Percentiles rank a stretch among this genome's conserved stretches.
Conservation (phyloP, 2,329 filamentous ascomycete genomes). For the Dothistroma septosporum region DNA sequence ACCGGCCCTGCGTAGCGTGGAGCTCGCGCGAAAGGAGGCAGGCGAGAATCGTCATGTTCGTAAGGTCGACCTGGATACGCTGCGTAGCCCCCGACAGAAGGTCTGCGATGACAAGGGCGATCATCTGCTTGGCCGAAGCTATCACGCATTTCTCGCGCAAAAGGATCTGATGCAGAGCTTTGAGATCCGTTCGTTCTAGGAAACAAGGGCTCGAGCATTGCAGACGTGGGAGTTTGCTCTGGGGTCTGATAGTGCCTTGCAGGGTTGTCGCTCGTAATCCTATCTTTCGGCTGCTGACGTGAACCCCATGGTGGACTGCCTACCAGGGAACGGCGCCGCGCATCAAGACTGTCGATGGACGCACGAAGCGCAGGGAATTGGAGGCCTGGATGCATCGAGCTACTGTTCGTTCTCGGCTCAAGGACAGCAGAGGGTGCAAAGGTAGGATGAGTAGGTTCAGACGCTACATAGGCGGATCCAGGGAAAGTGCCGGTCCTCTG, state of each 20-base stretch:
- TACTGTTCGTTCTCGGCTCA: slow-evolving; percentile 11
- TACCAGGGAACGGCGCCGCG: slow-evolving; percentile 8
- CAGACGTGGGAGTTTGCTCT: slow-evolving; percentile 22
- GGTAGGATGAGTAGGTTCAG: slow-evolving; percentile 9
- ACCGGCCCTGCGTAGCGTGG: slow-evolving; percentile 10
- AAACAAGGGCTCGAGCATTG: slow-evolving; percentile 19
- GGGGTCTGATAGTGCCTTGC: slow-evolving; percentile 21
- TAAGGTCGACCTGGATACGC: slow-evolving; percentile 16
- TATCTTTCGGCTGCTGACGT: slow-evolving; percentile 10
- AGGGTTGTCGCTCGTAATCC: slow-evolving; percentile 11
- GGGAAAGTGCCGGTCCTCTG: slow-evolving; percentile 24
- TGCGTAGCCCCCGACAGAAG: slow-evolving; percentile 18
- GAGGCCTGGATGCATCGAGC: slow-evolving; percentile 9
- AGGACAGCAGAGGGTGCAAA: slow-evolving; percentile 15
- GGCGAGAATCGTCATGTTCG: slow-evolving; percentile 15
- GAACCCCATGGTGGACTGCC: slow-evolving; percentile 18
- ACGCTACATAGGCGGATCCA: slow-evolving; percentile 10
- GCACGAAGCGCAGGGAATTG: slow-evolving; percentile 18
- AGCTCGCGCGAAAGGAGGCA: slow-evolving; percentile 10
- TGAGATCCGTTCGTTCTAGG: slow-evolving; percentile 15
- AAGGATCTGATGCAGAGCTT: slow-evolving; percentile 18
- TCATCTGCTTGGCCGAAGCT: slow-evolving; percentile 18
- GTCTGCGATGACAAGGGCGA: slow-evolving; percentile 15
- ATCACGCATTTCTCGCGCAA: slow-evolving; percentile 22
- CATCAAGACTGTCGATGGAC: slow-evolving; percentile 15